Base-by-base conservation (phyloP, 108 stramenopile species). In the Skeletonema tropicum region DNA sequence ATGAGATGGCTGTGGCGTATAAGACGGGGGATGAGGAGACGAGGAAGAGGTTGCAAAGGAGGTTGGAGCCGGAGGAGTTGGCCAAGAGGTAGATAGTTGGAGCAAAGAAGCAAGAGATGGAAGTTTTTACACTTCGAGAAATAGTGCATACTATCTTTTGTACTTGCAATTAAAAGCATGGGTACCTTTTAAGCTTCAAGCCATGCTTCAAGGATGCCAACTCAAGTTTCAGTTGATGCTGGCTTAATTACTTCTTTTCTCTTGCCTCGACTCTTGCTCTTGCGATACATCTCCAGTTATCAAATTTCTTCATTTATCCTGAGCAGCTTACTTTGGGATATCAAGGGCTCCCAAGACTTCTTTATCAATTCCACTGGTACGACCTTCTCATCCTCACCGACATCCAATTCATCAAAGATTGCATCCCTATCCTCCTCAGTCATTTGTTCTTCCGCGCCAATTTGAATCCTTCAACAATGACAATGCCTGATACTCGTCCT, bases 1-100 rank as follows among this genome's bases (percentile, higher is more conserved):
- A 92, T 41, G 83, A 96, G 85, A 84, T 96, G 93, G 80, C 80
- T 10, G 83, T 88, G 77, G 95, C 95, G 33, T 96, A 83, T 74
- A 92, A 92, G 74, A 83, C 72, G 25, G 95, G 95, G 29, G 92
- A 96, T 71, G 82, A 86, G 42, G 82, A 83, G 66, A 89, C 70
- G 23, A 82, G 84, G 59, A 83, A 81, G 68, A 79, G 73, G 32
- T 79, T 96, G 60, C 83, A 94, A 73, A 88, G 82, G 71, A 84
- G 87, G 64, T 60, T 96, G 69, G 90, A 90, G 59, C 91, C 89
- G 11, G 86, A 87, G 42, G 79, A 80, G 72, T 62, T 73, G 26
- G 72, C 35, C 12, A 73, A 73, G 52, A 55, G 42, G 42, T 45
- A 45, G 52, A 55, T 45, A 45, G 52, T 25, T 49, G 19, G 35